Base-by-base conservation (phyloP, 2,329 filamentous ascomycete species). In the Colletotrichum noveboracense region DNA sequence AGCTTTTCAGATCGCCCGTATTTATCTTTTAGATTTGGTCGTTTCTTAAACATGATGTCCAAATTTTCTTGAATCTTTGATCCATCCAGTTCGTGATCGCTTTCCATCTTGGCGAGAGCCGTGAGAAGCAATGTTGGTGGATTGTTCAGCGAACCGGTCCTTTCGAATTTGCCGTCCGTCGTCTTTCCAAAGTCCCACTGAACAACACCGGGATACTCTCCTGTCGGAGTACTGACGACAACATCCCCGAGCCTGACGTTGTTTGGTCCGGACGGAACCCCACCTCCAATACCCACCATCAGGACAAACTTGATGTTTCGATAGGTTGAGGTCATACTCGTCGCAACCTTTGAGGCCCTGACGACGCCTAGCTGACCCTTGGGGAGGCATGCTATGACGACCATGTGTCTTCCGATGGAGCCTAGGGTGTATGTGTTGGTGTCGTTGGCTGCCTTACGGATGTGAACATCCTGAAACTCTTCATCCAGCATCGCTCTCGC, bases 401-500 rank as follows among this genome's bases (percentile, higher is more conserved):
- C 36, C 4, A 81, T 80, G n/a, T 83, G 80, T 1, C 67, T 12
- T 1, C 79, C 78, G 1, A 83, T 66, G 1, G 77, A 76, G 8
- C 80, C 81, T 66, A 78, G 79, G 0, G 68, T 78, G 34, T 84
- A 84, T 0, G 65, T 65, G 58, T 84, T 83, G 1, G 58, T 67
- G 16, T 84, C 82, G 1, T 14, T 34, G 7, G 10, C 38, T 28
- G 70, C 69, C 1, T 55, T 71, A 1, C 43, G n/a, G 7, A 52
- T 70, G 1, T 43, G 16, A 1, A 79, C 77, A 7, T 65, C 28
- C 0, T 24, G 69, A 32, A 81, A 78, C 2, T 69, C 16, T 13
- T 80, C 76, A n/a, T 84, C 80, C 1, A 83, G 79, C 21, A 82
- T 58, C 1, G 78, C 81, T 2, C 18, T 76, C 3, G 79, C 80